phyloP scores from a whole-genome alignment of 495 filamentous ascomycete genomes.

The Cetradonia linearis region DNA sequence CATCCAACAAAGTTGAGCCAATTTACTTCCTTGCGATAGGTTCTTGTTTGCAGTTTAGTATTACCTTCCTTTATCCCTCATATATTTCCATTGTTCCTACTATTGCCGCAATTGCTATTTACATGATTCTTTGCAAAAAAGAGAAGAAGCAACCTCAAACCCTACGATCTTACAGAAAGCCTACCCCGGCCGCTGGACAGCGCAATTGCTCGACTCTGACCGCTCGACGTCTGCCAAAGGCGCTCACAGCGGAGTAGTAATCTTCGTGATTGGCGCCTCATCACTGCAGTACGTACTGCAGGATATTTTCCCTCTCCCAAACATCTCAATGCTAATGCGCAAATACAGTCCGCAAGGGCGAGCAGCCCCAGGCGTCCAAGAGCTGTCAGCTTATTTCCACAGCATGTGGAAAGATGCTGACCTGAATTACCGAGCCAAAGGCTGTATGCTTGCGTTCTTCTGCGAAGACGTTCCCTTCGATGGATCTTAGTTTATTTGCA shows the following conservation, averaged over 20 bases:
- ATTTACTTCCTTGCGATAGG: too few relatives aligned
- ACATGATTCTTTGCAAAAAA: too few relatives aligned
- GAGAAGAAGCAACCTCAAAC: too few relatives aligned
- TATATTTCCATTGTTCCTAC: too few relatives aligned
- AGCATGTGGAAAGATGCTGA: constrained; percentile 24
- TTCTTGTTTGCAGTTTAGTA: too few relatives aligned
- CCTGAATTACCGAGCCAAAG: constrained; percentile 1
- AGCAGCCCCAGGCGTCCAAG: constrained; percentile 27
- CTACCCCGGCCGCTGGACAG: constrained; percentile 29
- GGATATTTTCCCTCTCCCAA: background rate
- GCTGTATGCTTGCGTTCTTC: too few relatives aligned
- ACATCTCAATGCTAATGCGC: constrained; percentile 2
- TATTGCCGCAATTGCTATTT: too few relatives aligned
- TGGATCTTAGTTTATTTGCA: background rate
- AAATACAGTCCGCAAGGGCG: constrained; percentile 26
- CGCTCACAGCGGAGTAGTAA: constrained; percentile 29
- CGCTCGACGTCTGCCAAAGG: constrained; percentile 29
- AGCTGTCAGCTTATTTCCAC: constrained; percentile 25
- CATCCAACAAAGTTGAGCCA: too few relatives aligned
- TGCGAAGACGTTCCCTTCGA: too few relatives aligned
- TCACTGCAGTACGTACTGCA: constrained; percentile 33
- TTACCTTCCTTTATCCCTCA: too few relatives aligned
- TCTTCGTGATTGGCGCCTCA: constrained; percentile 35
- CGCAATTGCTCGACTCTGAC: constrained; percentile 30
- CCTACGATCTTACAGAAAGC: constrained; percentile 30